Base-by-base conservation (phyloP, 495 filamentous ascomycete genomes). In the Trichoderma orchidacearum region DNA sequence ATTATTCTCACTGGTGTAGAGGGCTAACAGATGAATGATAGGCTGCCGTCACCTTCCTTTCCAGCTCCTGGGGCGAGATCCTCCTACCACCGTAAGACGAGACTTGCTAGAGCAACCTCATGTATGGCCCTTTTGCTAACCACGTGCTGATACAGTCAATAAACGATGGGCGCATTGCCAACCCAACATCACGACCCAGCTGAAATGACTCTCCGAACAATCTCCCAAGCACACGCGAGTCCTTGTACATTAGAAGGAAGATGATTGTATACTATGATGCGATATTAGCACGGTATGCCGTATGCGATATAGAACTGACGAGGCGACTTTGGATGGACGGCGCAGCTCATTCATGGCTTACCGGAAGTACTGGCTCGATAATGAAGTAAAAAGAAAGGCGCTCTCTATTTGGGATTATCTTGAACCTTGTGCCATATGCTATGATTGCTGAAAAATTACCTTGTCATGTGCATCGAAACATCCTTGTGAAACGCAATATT, bases 31-130 rank as follows among this genome's bases (percentile, higher is more conserved):
- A 30, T 28, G 35, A n/a, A 21, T 15, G 54, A 30, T 61, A 89
- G 85, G 81, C 77, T 61, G 84, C 84, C 58, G 78, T 90, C 50
- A 81, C 85, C 51, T 86, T 90, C 73, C 73, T 90, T 60, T 76
- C 83, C 64, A 86, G 83, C 73, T 82, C 80, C 63, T 85, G 84
- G 79, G 78, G 79, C 77, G 85, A 88, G 72, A 75, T 85, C 64
- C 74, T 90, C 56, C 75, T 88, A 55, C 85, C 86, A 63, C 82
- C 83, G 82, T 90, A 55, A 56, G 18, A 11, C 21, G 30, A 12
- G 18, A 48, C 12, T 51, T 31, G 12, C 23, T 2, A 13, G 18
- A 36, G 32, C 32, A 36, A 8, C 8, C 4, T 5, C 31, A 17
- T 3, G 15, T n/a, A 32, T 6, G 7, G 28, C 4, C n/a, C n/a